Percentiles rank a stretch among this genome's conserved stretches.
Conservation (phyloP, 2,329 filamentous ascomycete species). For the Grosmannia huntii region DNA sequence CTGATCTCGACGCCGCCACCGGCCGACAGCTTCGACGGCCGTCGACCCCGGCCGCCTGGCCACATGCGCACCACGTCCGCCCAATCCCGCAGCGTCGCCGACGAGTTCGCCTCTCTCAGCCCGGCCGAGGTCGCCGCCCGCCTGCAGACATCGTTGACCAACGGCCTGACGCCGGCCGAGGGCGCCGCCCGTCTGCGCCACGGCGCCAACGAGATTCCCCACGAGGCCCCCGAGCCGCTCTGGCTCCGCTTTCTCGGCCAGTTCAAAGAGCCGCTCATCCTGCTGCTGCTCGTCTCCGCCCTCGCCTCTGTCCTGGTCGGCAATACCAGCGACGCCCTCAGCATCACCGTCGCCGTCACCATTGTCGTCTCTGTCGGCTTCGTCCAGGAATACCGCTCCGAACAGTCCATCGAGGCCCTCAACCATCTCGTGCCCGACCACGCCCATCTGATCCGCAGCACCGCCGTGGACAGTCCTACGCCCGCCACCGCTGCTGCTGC, state of each 20-base stretch:
- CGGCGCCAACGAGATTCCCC: constrained; percentile 88
- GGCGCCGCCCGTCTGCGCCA: constrained; percentile 67
- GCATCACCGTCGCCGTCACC: constrained; percentile 89
- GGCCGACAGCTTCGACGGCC: constrained; percentile 7
- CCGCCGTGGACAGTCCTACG: constrained; percentile 23
- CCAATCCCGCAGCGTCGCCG: constrained; percentile 35
- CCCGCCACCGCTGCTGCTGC: too few species aligned
- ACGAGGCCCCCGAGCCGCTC: constrained; percentile 83
- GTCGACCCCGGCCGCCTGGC: constrained; percentile 9
- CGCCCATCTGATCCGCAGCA: constrained; percentile 72
- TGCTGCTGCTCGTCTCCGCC: constrained; percentile 82
- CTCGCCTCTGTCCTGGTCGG: constrained; percentile 80
- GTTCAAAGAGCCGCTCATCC: constrained; percentile 89
- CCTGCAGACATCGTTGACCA: constrained; percentile 68
- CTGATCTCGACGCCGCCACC: constrained; percentile 3
- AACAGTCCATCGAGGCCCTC: constrained; percentile 91
- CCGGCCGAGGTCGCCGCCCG: constrained; percentile 64
- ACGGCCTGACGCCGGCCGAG: constrained; percentile 70
- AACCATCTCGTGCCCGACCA: constrained; percentile 90
- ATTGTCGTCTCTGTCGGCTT: constrained; percentile 96
- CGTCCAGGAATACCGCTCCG: constrained; percentile 92
- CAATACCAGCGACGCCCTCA: constrained; percentile 89
- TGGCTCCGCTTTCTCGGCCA: constrained; percentile 95
- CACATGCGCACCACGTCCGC: constrained; percentile 14
- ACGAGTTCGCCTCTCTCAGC: constrained; percentile 55